Percentiles rank a stretch among this genome's conserved stretches.
Evolutionary conservation across 2,329 filamentous ascomycete genomes (phyloP).

Genomic region (Trichoderma polysporum): DNA sequence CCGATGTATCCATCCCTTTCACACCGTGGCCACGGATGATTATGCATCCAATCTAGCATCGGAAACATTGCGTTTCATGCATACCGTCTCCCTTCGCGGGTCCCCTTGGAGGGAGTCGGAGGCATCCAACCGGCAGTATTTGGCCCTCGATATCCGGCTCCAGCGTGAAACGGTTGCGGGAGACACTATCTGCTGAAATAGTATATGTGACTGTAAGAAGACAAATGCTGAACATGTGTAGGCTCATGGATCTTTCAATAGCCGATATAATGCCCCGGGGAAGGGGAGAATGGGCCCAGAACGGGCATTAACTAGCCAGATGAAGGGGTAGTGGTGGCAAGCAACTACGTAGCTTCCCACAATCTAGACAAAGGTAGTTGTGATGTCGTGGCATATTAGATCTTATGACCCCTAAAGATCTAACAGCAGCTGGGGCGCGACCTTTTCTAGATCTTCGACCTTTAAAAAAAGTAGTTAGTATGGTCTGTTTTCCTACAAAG

Average conservation of each 20-base stretch:
- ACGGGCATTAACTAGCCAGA: not conserved
- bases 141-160: not conserved
- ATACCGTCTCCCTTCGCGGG: not conserved
- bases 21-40: not conserved
- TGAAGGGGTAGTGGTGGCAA: not conserved
- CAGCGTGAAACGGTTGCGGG: not conserved
- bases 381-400: not conserved
- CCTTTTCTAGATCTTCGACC: conserved; percentile 87
- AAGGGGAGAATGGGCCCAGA: not conserved
- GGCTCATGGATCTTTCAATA: not conserved
- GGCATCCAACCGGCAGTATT: not conserved
- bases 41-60: conserved; percentile 7
- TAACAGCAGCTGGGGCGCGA: conserved; percentile 79
- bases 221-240: not conserved
- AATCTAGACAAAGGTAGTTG: not conserved
- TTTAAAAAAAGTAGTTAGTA: conserved; percentile 35
- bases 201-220: not conserved
- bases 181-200: not conserved
- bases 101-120: not conserved
- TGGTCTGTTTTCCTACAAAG: not conserved
- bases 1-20: not conserved
- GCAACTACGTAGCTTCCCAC: too few relatives aligned
- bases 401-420: conserved; percentile 65
- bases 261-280: not conserved
- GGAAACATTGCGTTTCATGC: conserved; percentile 19